Conservation (phyloP, 768 basidiomycete genomes). For the Hemileccinum rubropunctum region DNA sequence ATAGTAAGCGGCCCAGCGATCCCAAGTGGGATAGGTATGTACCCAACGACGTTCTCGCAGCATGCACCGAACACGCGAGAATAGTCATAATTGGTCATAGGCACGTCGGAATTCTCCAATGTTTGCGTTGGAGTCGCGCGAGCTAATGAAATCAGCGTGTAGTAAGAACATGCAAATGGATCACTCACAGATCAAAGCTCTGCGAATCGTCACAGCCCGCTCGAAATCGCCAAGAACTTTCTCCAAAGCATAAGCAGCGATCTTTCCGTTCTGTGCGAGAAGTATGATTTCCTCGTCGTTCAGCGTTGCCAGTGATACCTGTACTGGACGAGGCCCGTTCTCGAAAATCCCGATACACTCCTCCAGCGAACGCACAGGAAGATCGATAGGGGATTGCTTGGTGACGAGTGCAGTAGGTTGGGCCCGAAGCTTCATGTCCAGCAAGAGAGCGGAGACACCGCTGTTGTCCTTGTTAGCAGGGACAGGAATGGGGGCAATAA, state of each 20-base stretch:
- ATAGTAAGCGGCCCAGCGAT: conserved; percentile 94
- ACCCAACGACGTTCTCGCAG: conserved; percentile 98
- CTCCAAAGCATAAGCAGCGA: conserved; percentile 92
- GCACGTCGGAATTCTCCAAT: conserved; percentile 79
- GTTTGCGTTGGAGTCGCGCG: conserved; percentile 83
- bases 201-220: conserved; percentile 80
- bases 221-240: conserved; percentile 89
- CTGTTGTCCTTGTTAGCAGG: conserved; percentile 15
- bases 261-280: conserved; percentile 87
- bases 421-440: conserved; percentile 34
- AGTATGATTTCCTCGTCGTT: conserved; percentile 92
- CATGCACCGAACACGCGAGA: conserved; percentile 92
- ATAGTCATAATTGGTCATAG: conserved; percentile 88
- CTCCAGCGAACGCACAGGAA: conserved; percentile 53
- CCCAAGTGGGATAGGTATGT: conserved; percentile 93
- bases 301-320: conserved; percentile 55
- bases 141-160: conserved; percentile 42
- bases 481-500: conserved; percentile 26
- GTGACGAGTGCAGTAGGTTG: conserved; percentile 16
- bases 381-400: conserved; percentile 13
- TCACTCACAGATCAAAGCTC: conserved; percentile 84
- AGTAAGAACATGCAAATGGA: conserved; percentile 1
- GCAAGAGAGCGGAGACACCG: conserved; percentile 28
- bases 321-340: conserved; percentile 62
- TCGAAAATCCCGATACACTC: conserved; percentile 82